A percentile compares a stretch with the other conserved stretches of the same genome.
phyloP scores from a whole-genome alignment of 2,329 filamentous ascomycete species.

The Aspergillus bombycis region DNA sequence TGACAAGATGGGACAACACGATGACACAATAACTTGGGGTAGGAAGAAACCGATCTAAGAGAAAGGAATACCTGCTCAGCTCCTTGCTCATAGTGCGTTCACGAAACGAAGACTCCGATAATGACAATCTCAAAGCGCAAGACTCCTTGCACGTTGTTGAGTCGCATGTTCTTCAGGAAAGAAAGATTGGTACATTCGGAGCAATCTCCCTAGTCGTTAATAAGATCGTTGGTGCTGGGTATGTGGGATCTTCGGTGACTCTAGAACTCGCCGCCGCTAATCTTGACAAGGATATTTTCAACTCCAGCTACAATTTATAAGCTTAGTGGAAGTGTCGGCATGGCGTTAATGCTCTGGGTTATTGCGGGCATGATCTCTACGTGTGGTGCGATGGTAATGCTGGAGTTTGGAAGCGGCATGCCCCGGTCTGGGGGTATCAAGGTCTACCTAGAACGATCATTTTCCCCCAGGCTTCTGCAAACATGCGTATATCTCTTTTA shows the following conservation, averaged over 20 bases:
- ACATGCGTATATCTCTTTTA: slow-evolving; percentile 55
- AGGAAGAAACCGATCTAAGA: not conserved
- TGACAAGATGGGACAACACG: not conserved
- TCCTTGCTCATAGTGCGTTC: not conserved
- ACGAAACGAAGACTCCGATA: not conserved
- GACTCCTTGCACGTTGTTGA: slow-evolving; percentile 11
- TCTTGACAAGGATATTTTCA: slow-evolving; percentile 48
- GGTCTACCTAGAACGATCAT: slow-evolving; percentile 53
- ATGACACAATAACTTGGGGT: slow-evolving; percentile 2
- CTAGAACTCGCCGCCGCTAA: not conserved
- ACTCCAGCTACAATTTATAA: slow-evolving; percentile 61
- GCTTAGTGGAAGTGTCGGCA: slow-evolving; percentile 58
- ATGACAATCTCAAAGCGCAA: not conserved
- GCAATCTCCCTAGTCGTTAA: slow-evolving; percentile 26
- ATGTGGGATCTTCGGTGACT: slow-evolving; percentile 1
- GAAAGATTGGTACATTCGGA: slow-evolving; percentile 23
- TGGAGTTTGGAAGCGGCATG: slow-evolving; percentile 52
- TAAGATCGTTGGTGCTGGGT: slow-evolving; percentile 28
- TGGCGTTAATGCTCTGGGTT: slow-evolving; percentile 59
- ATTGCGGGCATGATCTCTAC: slow-evolving; percentile 52
- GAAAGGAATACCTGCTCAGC: not conserved
- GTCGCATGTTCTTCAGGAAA: slow-evolving; percentile 23
- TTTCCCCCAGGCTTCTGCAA: slow-evolving; percentile 49
- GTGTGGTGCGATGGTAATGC: slow-evolving; percentile 51
- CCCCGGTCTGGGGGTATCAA: slow-evolving; percentile 52